These are phyloP conservation scores for Mucor velutinosus DNA, from an alignment of 371 early-diverging fungal species.

Conservation along the genomic window DNA sequence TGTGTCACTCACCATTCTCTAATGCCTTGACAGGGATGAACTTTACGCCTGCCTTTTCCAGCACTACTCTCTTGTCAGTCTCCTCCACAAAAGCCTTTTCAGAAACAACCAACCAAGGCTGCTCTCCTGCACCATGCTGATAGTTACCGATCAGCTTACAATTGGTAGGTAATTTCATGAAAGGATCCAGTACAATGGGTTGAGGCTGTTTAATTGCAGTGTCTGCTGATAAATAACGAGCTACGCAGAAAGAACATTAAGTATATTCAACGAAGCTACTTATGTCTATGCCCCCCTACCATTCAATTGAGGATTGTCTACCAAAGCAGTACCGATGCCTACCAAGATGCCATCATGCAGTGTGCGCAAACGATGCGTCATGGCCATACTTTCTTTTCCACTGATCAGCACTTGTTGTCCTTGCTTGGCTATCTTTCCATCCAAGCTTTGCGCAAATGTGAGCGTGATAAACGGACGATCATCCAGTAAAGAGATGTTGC, in stretches of 20 bases:
- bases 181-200: constrained; percentile 87
- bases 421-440: constrained; percentile 77
- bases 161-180: constrained; percentile 26
- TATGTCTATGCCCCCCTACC: constrained; percentile 32
- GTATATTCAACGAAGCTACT: neutral
- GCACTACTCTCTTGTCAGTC: constrained; percentile 21
- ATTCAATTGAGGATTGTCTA: constrained; percentile 88
- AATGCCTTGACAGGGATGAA: neutral
- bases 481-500: neutral
- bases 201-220: constrained; percentile 59
- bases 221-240: constrained; percentile 26
- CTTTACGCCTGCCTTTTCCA: constrained; percentile 53
- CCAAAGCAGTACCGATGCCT: constrained; percentile 82
- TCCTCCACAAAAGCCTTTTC: neutral
- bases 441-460: constrained; percentile 82
- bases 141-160: constrained; percentile 41
- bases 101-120: constrained; percentile 36
- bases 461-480: constrained; percentile 24
- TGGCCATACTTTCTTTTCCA: constrained; percentile 73
- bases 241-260: constrained; percentile 13
- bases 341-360: constrained; percentile 87
- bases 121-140: constrained; percentile 20
- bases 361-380: constrained; percentile 80
- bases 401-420: constrained; percentile 73
- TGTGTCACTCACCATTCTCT: neutral